Percentiles rank a stretch among this genome's conserved stretches.
Evolutionary conservation across 2,329 filamentous ascomycete species (phyloP).

Genomic region (Cordyceps cicadae): DNA sequence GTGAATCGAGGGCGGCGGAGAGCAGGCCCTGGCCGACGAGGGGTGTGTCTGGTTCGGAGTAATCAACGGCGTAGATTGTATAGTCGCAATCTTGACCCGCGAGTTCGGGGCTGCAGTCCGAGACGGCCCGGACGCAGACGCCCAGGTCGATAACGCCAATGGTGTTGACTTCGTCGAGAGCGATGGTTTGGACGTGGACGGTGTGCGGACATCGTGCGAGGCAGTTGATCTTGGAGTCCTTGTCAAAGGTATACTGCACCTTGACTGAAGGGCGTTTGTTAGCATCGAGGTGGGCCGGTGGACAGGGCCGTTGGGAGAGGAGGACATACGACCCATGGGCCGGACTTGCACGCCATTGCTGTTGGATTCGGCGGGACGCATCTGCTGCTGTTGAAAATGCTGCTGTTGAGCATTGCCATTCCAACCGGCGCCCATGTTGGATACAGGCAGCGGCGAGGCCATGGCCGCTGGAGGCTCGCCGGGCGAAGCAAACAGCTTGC

Average conservation of each 20-base stretch:
- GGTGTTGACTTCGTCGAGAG: constrained; percentile 67
- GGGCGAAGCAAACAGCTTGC: background rate
- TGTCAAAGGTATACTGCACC: constrained; percentile 93
- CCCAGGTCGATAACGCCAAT: constrained; percentile 85
- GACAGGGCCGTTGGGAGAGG: constrained; percentile 16
- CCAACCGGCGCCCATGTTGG: constrained; percentile 24
- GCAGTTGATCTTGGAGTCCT: constrained; percentile 79
- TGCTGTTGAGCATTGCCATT: constrained; percentile 23
- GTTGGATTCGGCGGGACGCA: constrained; percentile 26
- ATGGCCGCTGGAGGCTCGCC: constrained; percentile 22
- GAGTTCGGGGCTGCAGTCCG: constrained; percentile 75
- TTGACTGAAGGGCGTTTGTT: constrained; percentile 57
- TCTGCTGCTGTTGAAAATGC: constrained; percentile 17
- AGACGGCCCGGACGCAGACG: constrained; percentile 77
- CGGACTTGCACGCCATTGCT: constrained; percentile 49
- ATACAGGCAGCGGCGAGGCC: constrained; percentile 31
- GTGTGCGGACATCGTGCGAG: constrained; percentile 77
- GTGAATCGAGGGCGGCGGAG: constrained; percentile 62
- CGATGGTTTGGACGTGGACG: constrained; percentile 70
- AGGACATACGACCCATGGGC: constrained; percentile 57
- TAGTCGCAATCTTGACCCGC: constrained; percentile 65
- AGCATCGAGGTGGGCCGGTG: constrained; percentile 2
- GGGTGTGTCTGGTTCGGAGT: constrained; percentile 87
- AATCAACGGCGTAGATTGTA: constrained; percentile 95
- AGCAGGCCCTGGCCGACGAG: constrained; percentile 94